Conservation (phyloP, 768 basidiomycete genomes). For the Pleurotus platypus region DNA sequence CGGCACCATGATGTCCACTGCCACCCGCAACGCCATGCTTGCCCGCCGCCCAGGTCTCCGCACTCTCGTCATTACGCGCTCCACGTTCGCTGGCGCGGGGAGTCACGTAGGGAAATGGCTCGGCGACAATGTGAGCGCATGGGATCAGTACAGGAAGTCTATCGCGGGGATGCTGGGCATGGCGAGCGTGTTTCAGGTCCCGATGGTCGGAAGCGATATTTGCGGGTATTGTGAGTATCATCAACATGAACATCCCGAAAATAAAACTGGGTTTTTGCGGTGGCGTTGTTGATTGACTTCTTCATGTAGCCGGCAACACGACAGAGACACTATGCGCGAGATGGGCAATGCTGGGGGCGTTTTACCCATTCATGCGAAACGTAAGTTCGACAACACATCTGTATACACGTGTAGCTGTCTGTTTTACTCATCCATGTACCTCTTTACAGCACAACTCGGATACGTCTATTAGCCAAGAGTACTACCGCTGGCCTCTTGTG, state of each 20-base stretch:
- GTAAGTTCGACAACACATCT: constrained; percentile 29
- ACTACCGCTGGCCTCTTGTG: constrained; percentile 60
- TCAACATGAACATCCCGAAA: too few species aligned
- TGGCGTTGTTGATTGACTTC: background rate
- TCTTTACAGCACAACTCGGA: constrained; percentile 49
- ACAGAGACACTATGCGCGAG: constrained; percentile 69
- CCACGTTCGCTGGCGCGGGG: constrained; percentile 70
- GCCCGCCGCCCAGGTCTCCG: constrained; percentile 57
- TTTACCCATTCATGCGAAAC: constrained; percentile 79
- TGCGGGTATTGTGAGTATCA: constrained; percentile 54
- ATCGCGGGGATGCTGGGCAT: constrained; percentile 69
- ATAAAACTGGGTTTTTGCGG: background rate
- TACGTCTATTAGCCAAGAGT: constrained; percentile 56
- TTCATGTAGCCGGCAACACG: constrained; percentile 45
- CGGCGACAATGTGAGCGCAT: constrained; percentile 59
- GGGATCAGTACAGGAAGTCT: constrained; percentile 56
- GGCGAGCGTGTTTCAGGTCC: constrained; percentile 61
- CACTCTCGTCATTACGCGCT: constrained; percentile 68
- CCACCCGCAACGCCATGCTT: constrained; percentile 59
- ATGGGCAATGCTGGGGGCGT: constrained; percentile 76
- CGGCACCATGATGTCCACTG: constrained; percentile 69
- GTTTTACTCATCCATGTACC: too few species aligned
- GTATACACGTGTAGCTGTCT: background rate
- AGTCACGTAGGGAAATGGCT: constrained; percentile 71
- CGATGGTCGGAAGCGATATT: constrained; percentile 77